These are phyloP conservation scores for Penicillium sp. DNA, from an alignment of 2,329 filamentous ascomycete species.

Conservation along the genomic window DNA sequence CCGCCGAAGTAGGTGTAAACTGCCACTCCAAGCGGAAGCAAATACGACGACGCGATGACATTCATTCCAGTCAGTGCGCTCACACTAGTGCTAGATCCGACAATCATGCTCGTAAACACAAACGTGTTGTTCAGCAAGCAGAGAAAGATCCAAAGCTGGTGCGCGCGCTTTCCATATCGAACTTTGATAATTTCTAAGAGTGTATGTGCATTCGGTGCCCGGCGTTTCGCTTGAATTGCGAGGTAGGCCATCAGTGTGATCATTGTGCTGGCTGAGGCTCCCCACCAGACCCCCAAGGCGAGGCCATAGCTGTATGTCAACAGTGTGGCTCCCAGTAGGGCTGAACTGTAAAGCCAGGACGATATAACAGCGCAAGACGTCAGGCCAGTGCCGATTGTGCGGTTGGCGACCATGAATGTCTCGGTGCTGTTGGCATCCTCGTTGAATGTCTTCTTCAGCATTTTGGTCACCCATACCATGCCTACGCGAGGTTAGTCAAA, in stretches of 20 bases:
- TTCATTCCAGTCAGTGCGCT: slow-evolving; percentile 11
- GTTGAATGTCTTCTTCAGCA: slow-evolving; percentile 4
- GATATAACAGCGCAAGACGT: slow-evolving; percentile 7
- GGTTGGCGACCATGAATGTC: slow-evolving; percentile 6
- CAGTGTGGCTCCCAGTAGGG: slow-evolving; percentile 2
- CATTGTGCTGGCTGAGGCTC: slow-evolving; percentile 11
- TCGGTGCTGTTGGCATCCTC: slow-evolving; percentile 8
- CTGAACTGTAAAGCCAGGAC: slow-evolving; percentile 10
- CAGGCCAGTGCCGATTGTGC: slow-evolving; percentile 6
- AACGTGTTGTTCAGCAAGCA: slow-evolving; percentile 9
- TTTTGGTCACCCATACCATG: slow-evolving; percentile 1
- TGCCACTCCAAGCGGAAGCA: slow-evolving; percentile 8
- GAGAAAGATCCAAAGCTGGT: slow-evolving; percentile 5
- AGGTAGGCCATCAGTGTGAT: slow-evolving; percentile 6
- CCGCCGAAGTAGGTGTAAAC: slow-evolving; percentile 9
- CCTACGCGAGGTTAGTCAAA: neutral
- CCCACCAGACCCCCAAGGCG: slow-evolving; percentile 8
- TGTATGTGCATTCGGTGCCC: slow-evolving; percentile 6
- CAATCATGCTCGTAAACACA: slow-evolving; percentile 6
- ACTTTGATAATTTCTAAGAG: slow-evolving; percentile 5
- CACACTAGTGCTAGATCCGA: slow-evolving; percentile 4
- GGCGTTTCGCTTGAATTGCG: slow-evolving; percentile 2
- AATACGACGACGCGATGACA: slow-evolving; percentile 1
- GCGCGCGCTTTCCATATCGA: neutral
- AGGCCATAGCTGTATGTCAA: slow-evolving; percentile 7